Percentiles rank a stretch among this genome's conserved stretches.
phyloP scores from a whole-genome alignment of 2,329 filamentous ascomycete species.

The Cercospora sp. region DNA sequence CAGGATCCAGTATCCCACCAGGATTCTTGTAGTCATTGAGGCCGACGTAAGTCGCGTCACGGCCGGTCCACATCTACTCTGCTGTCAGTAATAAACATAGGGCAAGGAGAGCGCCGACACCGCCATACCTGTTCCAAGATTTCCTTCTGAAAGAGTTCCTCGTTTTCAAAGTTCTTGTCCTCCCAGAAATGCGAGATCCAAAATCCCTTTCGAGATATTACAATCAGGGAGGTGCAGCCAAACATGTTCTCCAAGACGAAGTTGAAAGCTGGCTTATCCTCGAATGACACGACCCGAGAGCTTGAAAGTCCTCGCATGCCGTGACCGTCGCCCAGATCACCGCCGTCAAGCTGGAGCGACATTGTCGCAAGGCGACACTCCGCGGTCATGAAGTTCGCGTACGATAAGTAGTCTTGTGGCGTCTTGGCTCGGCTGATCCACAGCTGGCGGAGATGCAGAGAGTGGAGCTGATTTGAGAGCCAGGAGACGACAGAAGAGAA shows the following conservation, averaged over 20 bases:
- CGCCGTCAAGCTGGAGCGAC: neutral
- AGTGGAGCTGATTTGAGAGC: neutral
- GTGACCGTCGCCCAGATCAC: neutral
- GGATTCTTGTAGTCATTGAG: neutral
- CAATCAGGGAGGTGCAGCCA: neutral
- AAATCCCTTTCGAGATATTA: neutral
- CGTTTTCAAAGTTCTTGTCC: neutral
- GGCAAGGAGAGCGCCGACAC: neutral
- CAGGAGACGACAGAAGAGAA: neutral
- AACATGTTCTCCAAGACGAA: neutral
- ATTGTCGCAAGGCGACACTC: neutral
- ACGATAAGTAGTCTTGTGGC: neutral
- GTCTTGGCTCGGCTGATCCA: neutral
- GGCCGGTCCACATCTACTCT: neutral
- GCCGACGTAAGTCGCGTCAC: neutral
- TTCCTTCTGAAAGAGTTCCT: neutral
- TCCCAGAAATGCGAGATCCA: conserved; percentile 1
- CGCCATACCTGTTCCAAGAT: neutral
- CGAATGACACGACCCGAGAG: neutral
- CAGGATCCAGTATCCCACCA: neutral
- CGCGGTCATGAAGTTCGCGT: neutral
- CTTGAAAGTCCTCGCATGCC: neutral
- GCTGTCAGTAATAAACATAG: neutral
- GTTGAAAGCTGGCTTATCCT: neutral
- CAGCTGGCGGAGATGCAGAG: neutral